Base-by-base conservation (phyloP, 2,329 filamentous ascomycete genomes). In the Cladosporium cucumerinum region DNA sequence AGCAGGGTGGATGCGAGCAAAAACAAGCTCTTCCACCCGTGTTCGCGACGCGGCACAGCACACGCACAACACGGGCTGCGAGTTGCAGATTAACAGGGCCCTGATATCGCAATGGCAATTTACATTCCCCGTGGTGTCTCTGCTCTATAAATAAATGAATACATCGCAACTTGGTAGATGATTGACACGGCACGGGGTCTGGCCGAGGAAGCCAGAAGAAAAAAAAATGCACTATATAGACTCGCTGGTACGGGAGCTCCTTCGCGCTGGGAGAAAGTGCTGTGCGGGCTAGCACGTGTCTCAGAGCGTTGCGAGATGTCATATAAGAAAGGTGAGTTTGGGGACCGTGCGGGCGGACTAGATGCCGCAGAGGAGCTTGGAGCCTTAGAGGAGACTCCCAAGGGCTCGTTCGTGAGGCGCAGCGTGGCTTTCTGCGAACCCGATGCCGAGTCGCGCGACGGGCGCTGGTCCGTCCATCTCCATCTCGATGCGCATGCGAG, bases 261-360 rank as follows among this genome's bases (percentile, higher is more conserved):
- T 61, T 61, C 58, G 58, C 58, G 58, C 58, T 14, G 16, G 28
- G 16, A 23, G 26, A 30, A 21, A 28, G 18, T 32, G 25, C 21
- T 54, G 30, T 54, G 32, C 28, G 39, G 46, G n/a, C 46, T 61
- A 61, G 58, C 58, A 61, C 43, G 58, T 61, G 58, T 61, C 58
- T 61, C 58, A 61, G 36, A 32, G 23, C 58, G 58, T 61, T 61
- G 46, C 58, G 43, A 32, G 46, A 49, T 39, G 54, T 39, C 54
- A 54, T 54, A 54, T 54, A 54, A 54, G 51, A 43, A n/a, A n/a
- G 16, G 16, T 32, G 51, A 23, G 18, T 28, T 30, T 28, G 12
- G n/a, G 5, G 28, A 14, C 51, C 51, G 28, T 54, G 51, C 51
- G 51, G 36, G 39, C 28, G 51, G 51, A 54, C n/a, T 46, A 46